Evolutionary conservation across 192 early-diverging fungal genomes (phyloP).

Genomic region (Diversispora epigaea): DNA sequence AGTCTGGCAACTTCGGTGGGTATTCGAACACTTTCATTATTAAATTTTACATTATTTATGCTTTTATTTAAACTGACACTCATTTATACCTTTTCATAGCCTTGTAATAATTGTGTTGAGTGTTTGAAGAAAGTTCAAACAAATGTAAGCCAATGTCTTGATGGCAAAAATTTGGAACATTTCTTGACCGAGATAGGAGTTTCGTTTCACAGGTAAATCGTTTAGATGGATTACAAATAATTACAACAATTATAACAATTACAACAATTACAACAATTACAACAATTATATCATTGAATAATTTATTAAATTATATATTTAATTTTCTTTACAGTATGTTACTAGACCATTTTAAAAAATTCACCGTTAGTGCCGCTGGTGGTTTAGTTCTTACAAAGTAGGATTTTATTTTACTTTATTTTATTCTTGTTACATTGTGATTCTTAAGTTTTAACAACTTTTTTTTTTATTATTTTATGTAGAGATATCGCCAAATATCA

Average conservation of each 20-base stretch:
- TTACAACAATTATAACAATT: conserved; percentile 1
- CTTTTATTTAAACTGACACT: neutral
- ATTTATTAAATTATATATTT: neutral
- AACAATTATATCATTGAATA: neutral
- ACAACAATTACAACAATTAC: neutral
- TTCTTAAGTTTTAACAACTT: neutral
- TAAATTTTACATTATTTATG: neutral
- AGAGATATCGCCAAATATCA: conserved; percentile 95
- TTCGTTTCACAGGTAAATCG: conserved; percentile 71
- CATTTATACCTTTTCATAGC: conserved; percentile 43
- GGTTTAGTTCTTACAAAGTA: conserved; percentile 86
- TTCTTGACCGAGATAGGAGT: conserved; percentile 80
- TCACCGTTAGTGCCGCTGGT: conserved; percentile 78
- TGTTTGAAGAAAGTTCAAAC: conserved; percentile 69
- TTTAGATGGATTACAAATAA: neutral
- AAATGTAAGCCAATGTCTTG: conserved; percentile 59
- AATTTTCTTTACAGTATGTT: conserved; percentile 60
- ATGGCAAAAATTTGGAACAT: conserved; percentile 73
- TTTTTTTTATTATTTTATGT: neutral
- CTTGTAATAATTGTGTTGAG: conserved; percentile 78
- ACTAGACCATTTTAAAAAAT: conserved; percentile 92
- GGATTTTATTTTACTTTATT: conserved; percentile 10
- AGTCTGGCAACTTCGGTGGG: conserved; percentile 60
- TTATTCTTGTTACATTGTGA: neutral
- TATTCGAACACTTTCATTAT: neutral